A percentile compares a stretch with the other conserved stretches of the same genome.
Conservation (phyloP, 805 yeast genomes). For the Diddensiella santjacobensis region DNA sequence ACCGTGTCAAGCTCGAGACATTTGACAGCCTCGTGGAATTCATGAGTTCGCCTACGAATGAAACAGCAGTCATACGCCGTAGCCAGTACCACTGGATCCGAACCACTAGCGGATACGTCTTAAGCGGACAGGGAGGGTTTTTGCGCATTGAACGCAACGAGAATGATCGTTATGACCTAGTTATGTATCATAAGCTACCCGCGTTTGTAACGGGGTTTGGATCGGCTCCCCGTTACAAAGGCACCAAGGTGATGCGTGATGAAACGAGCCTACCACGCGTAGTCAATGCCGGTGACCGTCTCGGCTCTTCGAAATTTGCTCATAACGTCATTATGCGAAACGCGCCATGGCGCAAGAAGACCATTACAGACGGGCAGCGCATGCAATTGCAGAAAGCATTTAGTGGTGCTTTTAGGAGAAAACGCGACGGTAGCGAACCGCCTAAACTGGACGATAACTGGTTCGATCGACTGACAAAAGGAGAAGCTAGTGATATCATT, state of each 20-base stretch:
- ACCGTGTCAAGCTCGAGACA: slow-evolving; percentile 7
- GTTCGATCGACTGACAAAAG: neutral
- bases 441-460: neutral
- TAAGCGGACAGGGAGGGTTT: slow-evolving; percentile 14
- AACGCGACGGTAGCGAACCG: neutral
- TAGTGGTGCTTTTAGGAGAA: neutral
- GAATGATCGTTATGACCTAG: neutral
- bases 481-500: slow-evolving; percentile 2
- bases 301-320: slow-evolving; percentile 7
- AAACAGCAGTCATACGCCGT: neutral
- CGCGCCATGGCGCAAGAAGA: slow-evolving; percentile 15
- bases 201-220: neutral
- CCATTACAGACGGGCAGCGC: slow-evolving; percentile 5
- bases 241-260: neutral
- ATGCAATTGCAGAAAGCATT: neutral
- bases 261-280: slow-evolving; percentile 10
- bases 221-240: neutral
- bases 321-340: slow-evolving; percentile 1
- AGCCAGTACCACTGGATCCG: slow-evolving; percentile 17
- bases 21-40: slow-evolving; percentile 15
- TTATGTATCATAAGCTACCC: neutral
- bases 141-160: slow-evolving; percentile 5
- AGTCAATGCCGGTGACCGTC: slow-evolving; percentile 17
- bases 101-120: slow-evolving; percentile 5
- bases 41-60: neutral